A percentile compares a stretch with the other conserved stretches of the same genome.
phyloP scores from a whole-genome alignment of 2,329 filamentous ascomycete genomes.

The Tolypocladium endophyticum region DNA sequence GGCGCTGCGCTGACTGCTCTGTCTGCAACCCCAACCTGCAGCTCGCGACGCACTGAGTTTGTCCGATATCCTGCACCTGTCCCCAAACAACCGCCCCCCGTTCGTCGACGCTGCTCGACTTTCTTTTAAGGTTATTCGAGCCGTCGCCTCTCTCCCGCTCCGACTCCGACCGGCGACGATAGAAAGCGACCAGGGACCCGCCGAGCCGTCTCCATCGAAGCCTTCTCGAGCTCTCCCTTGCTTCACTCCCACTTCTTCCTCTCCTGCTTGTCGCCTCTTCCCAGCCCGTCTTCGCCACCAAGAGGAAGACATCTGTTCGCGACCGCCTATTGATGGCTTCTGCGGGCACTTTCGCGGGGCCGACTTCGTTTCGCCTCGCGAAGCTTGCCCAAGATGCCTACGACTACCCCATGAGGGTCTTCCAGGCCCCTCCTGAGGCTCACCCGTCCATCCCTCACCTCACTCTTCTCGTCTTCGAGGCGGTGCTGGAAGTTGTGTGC shows the following conservation, averaged over 20 bases:
- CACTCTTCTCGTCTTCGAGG: conserved; percentile 80
- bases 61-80: conserved; percentile 1
- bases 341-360: conserved; percentile 25
- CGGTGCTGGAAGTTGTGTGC: conserved; percentile 89
- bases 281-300: background rate
- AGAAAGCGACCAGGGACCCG: background rate
- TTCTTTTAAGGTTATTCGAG: conserved; percentile 7
- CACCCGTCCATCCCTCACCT: conserved; percentile 62
- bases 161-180: background rate
- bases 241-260: background rate
- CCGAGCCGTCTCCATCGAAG: background rate
- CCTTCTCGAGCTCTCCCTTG: background rate
- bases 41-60: conserved; percentile 4
- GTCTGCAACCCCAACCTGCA: background rate
- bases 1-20: conserved; percentile 1
- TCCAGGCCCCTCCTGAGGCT: conserved; percentile 33
- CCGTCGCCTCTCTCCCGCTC: background rate
- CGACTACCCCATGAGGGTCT: conserved; percentile 29
- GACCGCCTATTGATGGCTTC: conserved; percentile 20
- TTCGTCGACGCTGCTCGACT: background rate
- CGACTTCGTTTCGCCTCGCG: conserved; percentile 34
- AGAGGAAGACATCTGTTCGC: background rate
- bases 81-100: background rate
- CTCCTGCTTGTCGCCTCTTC: background rate
- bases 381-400: conserved; percentile 26